Base-by-base conservation (phyloP, 1,139 yeast species). In the Yamadazyma oceani region DNA sequence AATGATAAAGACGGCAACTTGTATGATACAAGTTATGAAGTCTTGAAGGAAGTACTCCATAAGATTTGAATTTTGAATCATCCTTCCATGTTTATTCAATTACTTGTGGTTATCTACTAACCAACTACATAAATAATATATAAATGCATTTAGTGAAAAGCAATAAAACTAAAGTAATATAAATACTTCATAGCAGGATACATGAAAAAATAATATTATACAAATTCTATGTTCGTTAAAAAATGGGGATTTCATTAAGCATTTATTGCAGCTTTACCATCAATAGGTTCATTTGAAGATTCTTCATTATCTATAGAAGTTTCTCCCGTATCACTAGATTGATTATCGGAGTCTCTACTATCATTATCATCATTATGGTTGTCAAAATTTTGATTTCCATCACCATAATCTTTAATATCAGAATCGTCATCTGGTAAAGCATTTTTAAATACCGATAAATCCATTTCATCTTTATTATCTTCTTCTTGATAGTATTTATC, bases 381-480 rank as follows among this genome's bases (percentile, higher is more conserved):
- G 24, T 26, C 29, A 30, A 19, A 24, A 44, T 11, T 46, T 39
- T 27, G 11, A 11, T n/a, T 19, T 16, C 64, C 66, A 46, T 62
- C 85, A 44, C 85, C 85, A 48, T 78, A 78, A 57, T 80, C 85
- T 51, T 73, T 78, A 42, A 75, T 61, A 29, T 55, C 58, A 19
- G 58, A 65, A 35, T 60, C 68, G 9, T 55, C 58, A 19, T 19
- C 74, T 4, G 78, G 76, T 44, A 75, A 58, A 7, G 60, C 66
- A 46, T 66, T 60, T 54, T 72, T 74, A 62, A 81, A 81, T 53
- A 78, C 80, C 25, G 86, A 70, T 66, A 85, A 77, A 61, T 85
- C 94, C 74, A 83, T 81, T 44, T 79, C 85, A 17, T 80, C 80
- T 33, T 83, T 85, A 37, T 61, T 64, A 14, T 60, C 67, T 43